Evolutionary conservation across 225 moss, liverwort and hornwort species (phyloP).

Genomic region (Climacium dendroides): DNA sequence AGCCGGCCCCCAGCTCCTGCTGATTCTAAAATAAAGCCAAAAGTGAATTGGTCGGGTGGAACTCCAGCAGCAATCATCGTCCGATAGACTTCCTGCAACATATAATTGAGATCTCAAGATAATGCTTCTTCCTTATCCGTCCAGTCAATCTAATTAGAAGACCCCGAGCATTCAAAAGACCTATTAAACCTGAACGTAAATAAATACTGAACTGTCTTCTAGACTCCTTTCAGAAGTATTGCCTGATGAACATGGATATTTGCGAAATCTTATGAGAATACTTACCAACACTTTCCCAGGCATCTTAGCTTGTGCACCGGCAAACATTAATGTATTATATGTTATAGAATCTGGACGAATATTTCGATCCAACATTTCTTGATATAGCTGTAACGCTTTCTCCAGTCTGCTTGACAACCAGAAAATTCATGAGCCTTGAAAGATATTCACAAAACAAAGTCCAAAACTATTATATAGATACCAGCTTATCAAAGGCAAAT

Average conservation of each 20-base stretch:
- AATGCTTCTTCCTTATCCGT: background rate
- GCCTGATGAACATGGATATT: background rate
- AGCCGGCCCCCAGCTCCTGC: conserved; percentile 77
- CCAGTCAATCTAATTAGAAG: background rate
- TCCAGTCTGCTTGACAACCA: conserved; percentile 36
- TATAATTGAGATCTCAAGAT: background rate
- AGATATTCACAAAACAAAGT: background rate
- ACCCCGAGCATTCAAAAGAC: background rate
- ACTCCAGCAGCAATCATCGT: conserved; percentile 66
- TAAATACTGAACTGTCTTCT: background rate
- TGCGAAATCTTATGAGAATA: background rate
- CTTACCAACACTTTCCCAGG: conserved; percentile 87
- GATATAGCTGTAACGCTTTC: conserved; percentile 54
- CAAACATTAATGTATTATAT: conserved; percentile 89
- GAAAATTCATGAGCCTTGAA: background rate
- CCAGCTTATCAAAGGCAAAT: background rate
- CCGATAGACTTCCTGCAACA: conserved; percentile 65
- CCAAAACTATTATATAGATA: background rate
- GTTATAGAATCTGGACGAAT: conserved; percentile 72
- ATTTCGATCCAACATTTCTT: conserved; percentile 60
- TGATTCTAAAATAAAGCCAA: conserved; percentile 75
- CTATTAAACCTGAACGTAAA: background rate
- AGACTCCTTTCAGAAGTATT: background rate
- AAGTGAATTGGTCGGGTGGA: conserved; percentile 70
- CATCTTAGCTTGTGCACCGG: conserved; percentile 81